Conservation (phyloP, 129 eudicot species). For the Centrapalus pauciflorus region DNA sequence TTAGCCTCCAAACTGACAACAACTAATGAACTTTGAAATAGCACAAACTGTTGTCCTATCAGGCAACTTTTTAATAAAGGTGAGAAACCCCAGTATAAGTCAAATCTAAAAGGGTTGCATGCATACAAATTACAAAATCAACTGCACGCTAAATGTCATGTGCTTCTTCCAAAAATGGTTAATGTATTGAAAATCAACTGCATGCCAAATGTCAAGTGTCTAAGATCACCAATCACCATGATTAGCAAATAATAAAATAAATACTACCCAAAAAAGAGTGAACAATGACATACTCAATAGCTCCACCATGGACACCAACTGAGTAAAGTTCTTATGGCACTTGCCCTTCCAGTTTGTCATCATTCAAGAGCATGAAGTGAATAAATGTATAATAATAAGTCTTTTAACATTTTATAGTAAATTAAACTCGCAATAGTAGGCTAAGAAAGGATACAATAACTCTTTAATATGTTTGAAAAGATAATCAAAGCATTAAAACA, state of each 20-base stretch:
- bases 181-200: no score
- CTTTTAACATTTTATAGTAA: background rate
- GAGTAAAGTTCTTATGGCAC: conserved; percentile 94
- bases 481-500: background rate
- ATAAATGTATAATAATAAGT: background rate
- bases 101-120: no score
- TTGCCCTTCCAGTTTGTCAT: conserved; percentile 75
- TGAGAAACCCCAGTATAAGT: no score
- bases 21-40: no score
- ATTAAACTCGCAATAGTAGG: background rate
- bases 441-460: background rate
- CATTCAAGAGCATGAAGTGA: conserved; percentile 63
- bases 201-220: no score
- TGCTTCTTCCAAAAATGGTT: no score
- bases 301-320: conserved; percentile 95
- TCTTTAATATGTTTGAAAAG: background rate
- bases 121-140: no score
- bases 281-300: conserved; percentile 73
- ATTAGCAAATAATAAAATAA: background rate
- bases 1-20: no score
- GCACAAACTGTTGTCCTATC: no score
- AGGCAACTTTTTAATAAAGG: no score
- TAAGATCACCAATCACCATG: no score
- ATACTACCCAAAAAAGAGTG: background rate
- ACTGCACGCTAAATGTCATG: no score